These are phyloP conservation scores for Penicillium sp. DNA, from an alignment of 2,329 filamentous ascomycete genomes.

Conservation along the genomic window DNA sequence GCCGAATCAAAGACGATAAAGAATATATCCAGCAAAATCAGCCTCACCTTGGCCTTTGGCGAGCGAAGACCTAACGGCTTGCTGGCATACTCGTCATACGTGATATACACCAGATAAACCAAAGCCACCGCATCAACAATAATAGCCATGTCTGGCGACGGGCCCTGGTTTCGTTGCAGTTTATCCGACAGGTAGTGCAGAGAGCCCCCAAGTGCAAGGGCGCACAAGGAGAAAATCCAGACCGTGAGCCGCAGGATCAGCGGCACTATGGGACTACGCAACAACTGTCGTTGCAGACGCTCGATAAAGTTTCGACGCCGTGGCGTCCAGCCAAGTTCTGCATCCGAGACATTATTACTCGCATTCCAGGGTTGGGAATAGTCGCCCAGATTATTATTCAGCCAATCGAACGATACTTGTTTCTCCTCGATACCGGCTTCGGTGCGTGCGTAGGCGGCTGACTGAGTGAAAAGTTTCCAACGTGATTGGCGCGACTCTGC, in stretches of 20 bases:
- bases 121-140: slow-evolving; percentile 84
- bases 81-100: slow-evolving; percentile 92
- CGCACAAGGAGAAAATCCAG: slow-evolving; percentile 75
- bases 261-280: slow-evolving; percentile 81
- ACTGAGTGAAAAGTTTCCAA: slow-evolving; percentile 44
- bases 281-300: slow-evolving; percentile 63
- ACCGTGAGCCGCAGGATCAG: slow-evolving; percentile 77
- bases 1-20: slow-evolving; percentile 98
- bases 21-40: slow-evolving; percentile 87
- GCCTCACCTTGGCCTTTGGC: slow-evolving; percentile 77
- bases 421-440: slow-evolving; percentile 32
- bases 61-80: slow-evolving; percentile 85
- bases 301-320: slow-evolving; percentile 54
- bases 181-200: slow-evolving; percentile 62
- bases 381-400: slow-evolving; percentile 42
- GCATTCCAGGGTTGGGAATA: slow-evolving; percentile 53
- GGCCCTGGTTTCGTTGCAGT: slow-evolving; percentile 54
- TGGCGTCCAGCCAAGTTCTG: slow-evolving; percentile 47
- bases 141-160: slow-evolving; percentile 83
- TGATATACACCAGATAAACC: slow-evolving; percentile 88
- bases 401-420: slow-evolving; percentile 43
- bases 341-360: slow-evolving; percentile 42
- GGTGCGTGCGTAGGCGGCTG: slow-evolving; percentile 40
- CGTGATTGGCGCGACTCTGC: slow-evolving; percentile 37
- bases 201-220: slow-evolving; percentile 70